These are phyloP conservation scores for Brettanomyces bruxellensis DNA, from an alignment of 805 yeast genomes.

Conservation along the genomic window DNA sequence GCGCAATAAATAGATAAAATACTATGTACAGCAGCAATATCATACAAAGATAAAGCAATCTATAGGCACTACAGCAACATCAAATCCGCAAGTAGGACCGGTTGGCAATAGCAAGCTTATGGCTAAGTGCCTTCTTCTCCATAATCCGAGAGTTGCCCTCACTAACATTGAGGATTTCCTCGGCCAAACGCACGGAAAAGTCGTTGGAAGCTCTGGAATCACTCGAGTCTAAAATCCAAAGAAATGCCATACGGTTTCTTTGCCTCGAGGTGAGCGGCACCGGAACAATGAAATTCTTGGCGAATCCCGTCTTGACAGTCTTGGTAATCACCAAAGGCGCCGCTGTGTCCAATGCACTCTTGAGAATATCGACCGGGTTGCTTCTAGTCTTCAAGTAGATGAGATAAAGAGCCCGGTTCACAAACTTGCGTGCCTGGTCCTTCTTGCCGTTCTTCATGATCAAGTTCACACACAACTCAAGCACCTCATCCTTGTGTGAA, in stretches of 20 bases:
- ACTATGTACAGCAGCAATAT: too few relatives aligned
- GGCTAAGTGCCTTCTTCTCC: slow-evolving; percentile 77
- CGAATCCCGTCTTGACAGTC: slow-evolving; percentile 75
- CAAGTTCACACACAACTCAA: slow-evolving; percentile 72
- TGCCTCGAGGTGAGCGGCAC: slow-evolving; percentile 75
- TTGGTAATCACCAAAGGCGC: slow-evolving; percentile 79
- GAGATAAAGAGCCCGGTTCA: slow-evolving; percentile 73
- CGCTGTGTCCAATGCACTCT: slow-evolving; percentile 66
- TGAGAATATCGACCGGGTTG: slow-evolving; percentile 74
- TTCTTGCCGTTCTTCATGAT: slow-evolving; percentile 92
- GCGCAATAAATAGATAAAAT: too few relatives aligned
- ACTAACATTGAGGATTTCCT: slow-evolving; percentile 72
- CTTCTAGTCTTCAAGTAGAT: slow-evolving; percentile 61
- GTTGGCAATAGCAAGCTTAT: slow-evolving; percentile 79
- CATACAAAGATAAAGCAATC: too few relatives aligned
- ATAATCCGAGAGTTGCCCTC: slow-evolving; percentile 75
- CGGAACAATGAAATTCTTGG: slow-evolving; percentile 75
- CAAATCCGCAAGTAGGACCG: slow-evolving; percentile 49
- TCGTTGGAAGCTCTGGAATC: slow-evolving; percentile 70
- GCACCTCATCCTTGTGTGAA: slow-evolving; percentile 51
- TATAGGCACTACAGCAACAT: not conserved
- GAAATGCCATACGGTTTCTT: slow-evolving; percentile 77
- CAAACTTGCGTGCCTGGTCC: slow-evolving; percentile 61
- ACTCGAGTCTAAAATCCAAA: slow-evolving; percentile 85
- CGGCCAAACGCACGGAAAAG: slow-evolving; percentile 82